phyloP scores from a whole-genome alignment of 176 grass and related monocot species.

The Hyparrhenia diplandra region DNA sequence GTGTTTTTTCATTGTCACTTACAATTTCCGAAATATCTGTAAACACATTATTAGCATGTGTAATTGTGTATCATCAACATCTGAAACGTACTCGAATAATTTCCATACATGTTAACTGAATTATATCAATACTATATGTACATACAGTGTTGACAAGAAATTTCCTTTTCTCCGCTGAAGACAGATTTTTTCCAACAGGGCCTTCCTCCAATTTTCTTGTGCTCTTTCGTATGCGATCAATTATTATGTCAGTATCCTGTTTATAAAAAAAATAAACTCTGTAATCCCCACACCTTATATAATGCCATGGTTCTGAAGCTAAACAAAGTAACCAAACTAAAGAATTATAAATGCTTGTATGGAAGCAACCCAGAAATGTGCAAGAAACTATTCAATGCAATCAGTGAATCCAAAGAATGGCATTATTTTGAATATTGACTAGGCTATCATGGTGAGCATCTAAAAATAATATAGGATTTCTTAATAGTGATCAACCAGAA shows the following conservation, averaged over 20 bases:
- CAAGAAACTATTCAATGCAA: background rate
- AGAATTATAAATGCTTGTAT: background rate
- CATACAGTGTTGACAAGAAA: constrained; percentile 71
- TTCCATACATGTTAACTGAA: background rate
- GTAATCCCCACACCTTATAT: background rate
- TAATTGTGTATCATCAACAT: background rate
- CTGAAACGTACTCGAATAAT: background rate
- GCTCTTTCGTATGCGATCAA: constrained; percentile 38
- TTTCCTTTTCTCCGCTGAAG: constrained; percentile 63
- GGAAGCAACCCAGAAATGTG: background rate
- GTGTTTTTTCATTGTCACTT: background rate
- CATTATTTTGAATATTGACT: background rate
- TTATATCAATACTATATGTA: constrained; percentile 3
- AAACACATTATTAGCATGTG: too few species aligned
- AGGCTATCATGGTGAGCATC: background rate
- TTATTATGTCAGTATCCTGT: constrained; percentile 28
- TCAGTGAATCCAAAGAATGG: too few species aligned
- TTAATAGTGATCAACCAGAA: background rate
- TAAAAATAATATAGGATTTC: background rate
- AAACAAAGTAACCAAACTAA: background rate
- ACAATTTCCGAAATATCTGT: background rate
- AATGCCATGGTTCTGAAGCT: background rate
- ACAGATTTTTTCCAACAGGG: constrained; percentile 47
- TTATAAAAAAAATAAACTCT: too few species aligned
- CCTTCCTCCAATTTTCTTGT: constrained; percentile 32